Conservation (phyloP, 2,329 filamentous ascomycete species). For the Didymella pomorum region DNA sequence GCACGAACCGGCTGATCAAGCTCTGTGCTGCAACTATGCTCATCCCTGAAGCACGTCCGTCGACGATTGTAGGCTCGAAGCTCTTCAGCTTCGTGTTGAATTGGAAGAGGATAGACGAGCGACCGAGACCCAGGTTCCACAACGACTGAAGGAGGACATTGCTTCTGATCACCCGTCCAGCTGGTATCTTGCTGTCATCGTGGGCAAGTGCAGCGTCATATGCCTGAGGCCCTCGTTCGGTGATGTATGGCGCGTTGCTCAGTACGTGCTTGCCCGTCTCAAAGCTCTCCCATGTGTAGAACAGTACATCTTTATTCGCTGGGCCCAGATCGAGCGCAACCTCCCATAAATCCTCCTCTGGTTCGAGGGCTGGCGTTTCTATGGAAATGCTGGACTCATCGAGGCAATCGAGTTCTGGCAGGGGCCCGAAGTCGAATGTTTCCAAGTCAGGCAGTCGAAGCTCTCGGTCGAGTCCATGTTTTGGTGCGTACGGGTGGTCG, state of each 20-base stretch:
- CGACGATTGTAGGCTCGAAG: slow-evolving; percentile 60
- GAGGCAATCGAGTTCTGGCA: slow-evolving; percentile 45
- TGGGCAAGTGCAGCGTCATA: slow-evolving; percentile 68
- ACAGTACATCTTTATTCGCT: slow-evolving; percentile 46
- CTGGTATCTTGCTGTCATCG: slow-evolving; percentile 53
- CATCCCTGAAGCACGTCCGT: slow-evolving; percentile 60
- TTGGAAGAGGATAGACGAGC: slow-evolving; percentile 74
- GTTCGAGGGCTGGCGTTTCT: slow-evolving; percentile 34
- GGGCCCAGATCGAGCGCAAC: slow-evolving; percentile 45
- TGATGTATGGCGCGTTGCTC: slow-evolving; percentile 64
- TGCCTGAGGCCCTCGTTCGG: slow-evolving; percentile 70
- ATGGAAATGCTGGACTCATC: slow-evolving; percentile 44
- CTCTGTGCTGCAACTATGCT: slow-evolving; percentile 61
- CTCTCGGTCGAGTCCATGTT: slow-evolving; percentile 44
- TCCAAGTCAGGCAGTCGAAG: slow-evolving; percentile 51
- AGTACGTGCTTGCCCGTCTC: slow-evolving; percentile 53
- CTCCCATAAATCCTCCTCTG: slow-evolving; percentile 53
- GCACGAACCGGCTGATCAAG: slow-evolving; percentile 58
- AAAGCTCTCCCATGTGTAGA: slow-evolving; percentile 77
- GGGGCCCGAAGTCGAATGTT: slow-evolving; percentile 50
- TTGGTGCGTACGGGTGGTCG: slow-evolving; percentile 52
- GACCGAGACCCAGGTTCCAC: slow-evolving; percentile 71
- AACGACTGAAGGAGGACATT: slow-evolving; percentile 60
- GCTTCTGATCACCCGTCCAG: slow-evolving; percentile 51
- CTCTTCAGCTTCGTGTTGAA: slow-evolving; percentile 63